Conservation (phyloP, 192 early-diverging fungal species). For the Entomortierella chlamydospora region DNA sequence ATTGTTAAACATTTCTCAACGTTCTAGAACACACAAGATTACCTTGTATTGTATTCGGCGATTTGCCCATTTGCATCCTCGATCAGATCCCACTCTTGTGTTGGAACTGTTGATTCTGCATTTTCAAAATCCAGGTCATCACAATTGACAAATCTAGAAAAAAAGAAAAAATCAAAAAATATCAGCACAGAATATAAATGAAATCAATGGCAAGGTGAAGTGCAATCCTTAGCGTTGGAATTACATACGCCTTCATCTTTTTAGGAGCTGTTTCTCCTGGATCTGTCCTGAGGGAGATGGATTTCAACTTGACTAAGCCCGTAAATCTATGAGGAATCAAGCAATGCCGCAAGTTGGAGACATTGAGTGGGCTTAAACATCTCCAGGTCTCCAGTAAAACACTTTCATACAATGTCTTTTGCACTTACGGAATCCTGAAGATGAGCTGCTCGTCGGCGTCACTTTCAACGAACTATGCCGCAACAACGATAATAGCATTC, state of each 20-base stretch:
- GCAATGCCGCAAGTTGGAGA: no score
- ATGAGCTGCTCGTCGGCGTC: conserved; percentile 95
- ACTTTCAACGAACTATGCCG: conserved; percentile 71
- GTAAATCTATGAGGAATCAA: conserved; percentile 72
- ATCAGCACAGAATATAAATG: neutral
- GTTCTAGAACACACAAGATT: neutral
- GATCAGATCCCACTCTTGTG: conserved; percentile 88
- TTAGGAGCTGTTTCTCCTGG: conserved; percentile 70
- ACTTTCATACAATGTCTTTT: neutral
- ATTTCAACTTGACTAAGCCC: conserved; percentile 89
- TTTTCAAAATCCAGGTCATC: conserved; percentile 93
- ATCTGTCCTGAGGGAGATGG: conserved; percentile 82
- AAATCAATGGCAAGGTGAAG: neutral
- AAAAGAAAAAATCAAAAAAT: neutral
- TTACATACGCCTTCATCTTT: conserved; percentile 79
- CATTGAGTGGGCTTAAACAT: no score
- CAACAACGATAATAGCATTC: no score
- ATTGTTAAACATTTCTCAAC: neutral
- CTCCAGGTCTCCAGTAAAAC: neutral
- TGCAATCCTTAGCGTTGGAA: neutral
- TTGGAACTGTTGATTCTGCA: conserved; percentile 71
- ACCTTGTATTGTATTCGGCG: conserved; percentile 72
- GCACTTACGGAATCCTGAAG: conserved; percentile 83
- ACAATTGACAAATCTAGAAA: conserved; percentile 82
- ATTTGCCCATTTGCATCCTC: conserved; percentile 60